Evolutionary conservation across 139 green algal genomes (phyloP).

Genomic region (Nannochloris sp.): DNA sequence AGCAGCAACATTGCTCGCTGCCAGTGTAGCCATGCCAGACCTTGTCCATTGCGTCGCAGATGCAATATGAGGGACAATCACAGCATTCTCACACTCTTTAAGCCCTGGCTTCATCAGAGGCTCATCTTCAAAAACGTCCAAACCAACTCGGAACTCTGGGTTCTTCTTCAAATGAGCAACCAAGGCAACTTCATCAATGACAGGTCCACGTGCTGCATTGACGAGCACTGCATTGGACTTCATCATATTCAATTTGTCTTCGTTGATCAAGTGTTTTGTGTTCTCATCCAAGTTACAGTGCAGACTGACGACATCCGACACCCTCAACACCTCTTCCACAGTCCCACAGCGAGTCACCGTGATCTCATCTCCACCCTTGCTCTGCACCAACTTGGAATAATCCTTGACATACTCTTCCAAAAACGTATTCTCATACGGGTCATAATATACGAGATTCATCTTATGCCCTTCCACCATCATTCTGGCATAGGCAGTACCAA

Average conservation of each 20-base stretch:
- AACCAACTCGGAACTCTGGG: slow-evolving; percentile 71
- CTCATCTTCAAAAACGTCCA: slow-evolving; percentile 99
- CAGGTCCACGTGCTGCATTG: slow-evolving; percentile 83
- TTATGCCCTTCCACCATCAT: slow-evolving; percentile 99
- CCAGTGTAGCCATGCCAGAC: slow-evolving; percentile 85
- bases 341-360: slow-evolving; percentile 59
- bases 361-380: slow-evolving; percentile 61
- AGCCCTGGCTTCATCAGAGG: slow-evolving; percentile 90
- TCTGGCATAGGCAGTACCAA: slow-evolving; percentile 86
- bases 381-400: slow-evolving; percentile 79
- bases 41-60: slow-evolving; percentile 89
- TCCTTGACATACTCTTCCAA: slow-evolving; percentile 59
- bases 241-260: slow-evolving; percentile 81
- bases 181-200: slow-evolving; percentile 88
- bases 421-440: slow-evolving; percentile 82
- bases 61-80: slow-evolving; percentile 97
- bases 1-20: slow-evolving; percentile 83
- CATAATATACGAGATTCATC: slow-evolving; percentile 96
- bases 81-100: slow-evolving; percentile 78
- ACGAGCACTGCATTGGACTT: slow-evolving; percentile 89
- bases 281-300: slow-evolving; percentile 88
- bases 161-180: slow-evolving; percentile 89
- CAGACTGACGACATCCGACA: slow-evolving; percentile 79
- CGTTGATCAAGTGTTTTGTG: slow-evolving; percentile 93
- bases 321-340: slow-evolving; percentile 84